phyloP scores from a whole-genome alignment of 805 yeast species.

The Candida ipomoeae region DNA sequence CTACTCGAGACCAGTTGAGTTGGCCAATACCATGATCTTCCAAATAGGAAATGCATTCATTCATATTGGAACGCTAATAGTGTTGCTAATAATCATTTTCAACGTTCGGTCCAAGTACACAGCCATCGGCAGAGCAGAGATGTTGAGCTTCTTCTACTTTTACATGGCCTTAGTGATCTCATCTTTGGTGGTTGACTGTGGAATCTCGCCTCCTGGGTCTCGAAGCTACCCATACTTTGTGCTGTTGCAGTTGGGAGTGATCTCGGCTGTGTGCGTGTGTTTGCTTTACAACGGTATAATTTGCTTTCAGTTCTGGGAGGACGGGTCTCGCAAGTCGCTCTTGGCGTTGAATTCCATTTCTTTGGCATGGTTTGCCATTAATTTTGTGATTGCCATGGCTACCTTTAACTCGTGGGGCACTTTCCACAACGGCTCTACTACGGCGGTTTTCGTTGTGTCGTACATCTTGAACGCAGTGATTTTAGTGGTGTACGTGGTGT shows the following conservation, averaged over 20 bases:
- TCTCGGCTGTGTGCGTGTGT: slow-evolving; percentile 67
- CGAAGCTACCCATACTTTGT: slow-evolving; percentile 75
- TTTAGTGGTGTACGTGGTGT: slow-evolving; percentile 55
- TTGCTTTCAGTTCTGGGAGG: slow-evolving; percentile 92
- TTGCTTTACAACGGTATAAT: slow-evolving; percentile 70
- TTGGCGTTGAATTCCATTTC: slow-evolving; percentile 50
- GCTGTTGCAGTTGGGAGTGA: slow-evolving; percentile 70
- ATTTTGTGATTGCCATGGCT: slow-evolving; percentile 62
- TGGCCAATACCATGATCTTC: slow-evolving; percentile 89
- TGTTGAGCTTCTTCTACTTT: slow-evolving; percentile 66
- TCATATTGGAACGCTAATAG: slow-evolving; percentile 67
- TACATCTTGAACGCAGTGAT: slow-evolving; percentile 71
- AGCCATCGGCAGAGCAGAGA: slow-evolving; percentile 89
- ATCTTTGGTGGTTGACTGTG: slow-evolving; percentile 81
- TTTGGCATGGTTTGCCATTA: slow-evolving; percentile 54
- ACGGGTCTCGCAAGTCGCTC: slow-evolving; percentile 72
- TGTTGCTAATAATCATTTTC: slow-evolving; percentile 66
- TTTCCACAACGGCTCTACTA: slow-evolving; percentile 50
- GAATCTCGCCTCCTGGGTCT: slow-evolving; percentile 87
- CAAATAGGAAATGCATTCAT: slow-evolving; percentile 85
- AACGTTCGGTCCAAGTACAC: slow-evolving; percentile 83
- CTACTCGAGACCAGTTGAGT: slow-evolving; percentile 78
- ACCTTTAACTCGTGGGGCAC: slow-evolving; percentile 67
- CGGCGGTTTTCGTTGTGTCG: slow-evolving; percentile 64
- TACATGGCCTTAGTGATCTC: slow-evolving; percentile 55